A percentile compares a stretch with the other conserved stretches of the same genome.
Evolutionary conservation across 1,284 basidiomycete species (phyloP).

Genomic region (Ceratorhiza oryzae-sativae): DNA sequence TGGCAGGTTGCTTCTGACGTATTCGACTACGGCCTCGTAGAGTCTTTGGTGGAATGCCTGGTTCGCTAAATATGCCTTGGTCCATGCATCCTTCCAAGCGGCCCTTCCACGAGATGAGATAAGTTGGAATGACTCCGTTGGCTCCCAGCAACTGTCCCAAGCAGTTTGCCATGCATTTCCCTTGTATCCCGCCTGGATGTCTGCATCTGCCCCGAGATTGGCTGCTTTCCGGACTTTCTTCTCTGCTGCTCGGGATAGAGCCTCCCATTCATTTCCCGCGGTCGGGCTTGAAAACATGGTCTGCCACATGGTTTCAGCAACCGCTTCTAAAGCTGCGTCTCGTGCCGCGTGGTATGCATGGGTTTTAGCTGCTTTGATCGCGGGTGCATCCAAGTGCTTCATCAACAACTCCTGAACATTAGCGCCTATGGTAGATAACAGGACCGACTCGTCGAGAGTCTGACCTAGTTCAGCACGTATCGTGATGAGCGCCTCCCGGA

Average conservation of each 20-base stretch:
- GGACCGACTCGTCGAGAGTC: not conserved
- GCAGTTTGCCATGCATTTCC: constrained; percentile 1
- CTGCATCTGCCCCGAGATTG: not conserved
- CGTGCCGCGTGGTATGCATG: constrained; percentile 12
- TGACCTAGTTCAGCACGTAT: not conserved
- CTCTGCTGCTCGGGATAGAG: not conserved
- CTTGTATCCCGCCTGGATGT: not conserved
- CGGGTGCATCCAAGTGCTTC: not conserved
- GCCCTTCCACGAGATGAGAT: not conserved
- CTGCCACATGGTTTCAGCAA: constrained; percentile 1
- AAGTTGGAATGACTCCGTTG: not conserved
- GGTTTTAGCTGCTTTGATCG: not conserved
- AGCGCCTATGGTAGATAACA: not conserved
- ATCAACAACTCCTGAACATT: not conserved
- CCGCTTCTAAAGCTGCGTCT: constrained; percentile 10
- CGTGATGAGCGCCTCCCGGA: not conserved
- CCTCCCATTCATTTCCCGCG: constrained; percentile 12
- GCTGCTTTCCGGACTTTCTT: not conserved
- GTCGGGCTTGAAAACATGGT: not conserved
- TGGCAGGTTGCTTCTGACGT: not conserved
- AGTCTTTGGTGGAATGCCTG: not conserved
- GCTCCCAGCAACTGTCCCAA: not conserved
- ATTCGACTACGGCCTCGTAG: not conserved
- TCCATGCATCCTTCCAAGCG: constrained; percentile 14
- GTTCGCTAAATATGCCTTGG: not conserved